Evolutionary conservation across 2,329 filamentous ascomycete genomes (phyloP), one percentile per base, ranked within the genome.

Genomic region (Pleurostoma richardsiae): DNA sequence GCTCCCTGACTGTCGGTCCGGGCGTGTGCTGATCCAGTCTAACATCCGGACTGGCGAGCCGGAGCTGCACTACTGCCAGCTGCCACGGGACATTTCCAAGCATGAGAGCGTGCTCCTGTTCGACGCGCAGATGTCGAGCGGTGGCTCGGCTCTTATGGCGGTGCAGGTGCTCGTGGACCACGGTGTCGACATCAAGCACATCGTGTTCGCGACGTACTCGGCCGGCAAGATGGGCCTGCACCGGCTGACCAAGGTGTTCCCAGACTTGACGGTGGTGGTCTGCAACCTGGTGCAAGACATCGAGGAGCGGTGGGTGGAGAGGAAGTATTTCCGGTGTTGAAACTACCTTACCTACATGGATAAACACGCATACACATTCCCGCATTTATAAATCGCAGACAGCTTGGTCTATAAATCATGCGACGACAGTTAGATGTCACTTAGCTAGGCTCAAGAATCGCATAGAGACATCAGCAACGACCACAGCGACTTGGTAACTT

Each of bases 101-200:
- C 87, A 96, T 60, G 84, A 88, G 54, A 86, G 86, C 43, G 90
- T 99, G 19, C 73, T 99, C 50, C 73, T 99, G 6, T 73, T 97
- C 26, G 94, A 97, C 65, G 85, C 91, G 10, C 94, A 99, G 63
- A 96, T 97, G 87, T 90, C 89, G 29, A 91, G 86, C 51, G 94
- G 94, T 40, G 92, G 91, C 33, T 80, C 82, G 11, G 82, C 81
- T 1, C 71, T 99, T 48, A 99, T 99, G 94, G 90, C 94, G 1
- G 91, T 97, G 39, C 87, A 94, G 60, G 89, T 97, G n/a, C 72
- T 99, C 45, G 83, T 96, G 11, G 94, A 99, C 64, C 91, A 97
- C 60, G 94, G 94, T 8, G 91, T 97, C 5, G 71, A 81, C 5
- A 85, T 94, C 61, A 80, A 89, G 41, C 85, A 78, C 54, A 96